These are phyloP conservation scores for Hericium erinaceus DNA, from an alignment of 768 basidiomycete species.

Conservation along the genomic window DNA sequence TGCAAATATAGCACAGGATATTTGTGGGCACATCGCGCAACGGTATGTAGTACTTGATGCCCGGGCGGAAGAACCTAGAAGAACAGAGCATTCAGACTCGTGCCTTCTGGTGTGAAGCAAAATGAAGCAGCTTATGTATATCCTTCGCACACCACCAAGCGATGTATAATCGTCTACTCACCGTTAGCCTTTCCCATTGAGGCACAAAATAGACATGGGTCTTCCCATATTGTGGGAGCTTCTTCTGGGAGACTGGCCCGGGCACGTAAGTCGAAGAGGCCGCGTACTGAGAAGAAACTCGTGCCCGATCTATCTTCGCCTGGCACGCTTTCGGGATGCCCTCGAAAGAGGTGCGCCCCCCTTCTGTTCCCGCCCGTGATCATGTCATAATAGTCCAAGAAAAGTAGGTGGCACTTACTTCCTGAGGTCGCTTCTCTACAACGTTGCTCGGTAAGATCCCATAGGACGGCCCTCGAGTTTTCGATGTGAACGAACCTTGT, in stretches of 20 bases:
- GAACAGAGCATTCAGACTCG: no score
- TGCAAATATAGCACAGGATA: no score
- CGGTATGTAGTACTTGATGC: not conserved
- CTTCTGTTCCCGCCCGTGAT: not conserved
- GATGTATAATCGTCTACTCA: no score
- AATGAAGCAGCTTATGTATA: no score
- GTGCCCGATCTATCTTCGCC: not conserved
- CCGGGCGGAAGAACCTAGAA: no score
- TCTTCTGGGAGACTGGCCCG: not conserved
- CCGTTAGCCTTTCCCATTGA: no score
- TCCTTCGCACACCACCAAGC: no score
- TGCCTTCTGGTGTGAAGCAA: no score
- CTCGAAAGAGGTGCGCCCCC: not conserved
- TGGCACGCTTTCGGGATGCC: not conserved
- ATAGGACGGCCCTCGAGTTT: not conserved
- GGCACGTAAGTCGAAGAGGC: not conserved
- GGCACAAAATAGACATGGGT: not conserved
- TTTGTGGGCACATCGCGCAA: not conserved
- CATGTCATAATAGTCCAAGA: not conserved
- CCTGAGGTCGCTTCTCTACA: not conserved
- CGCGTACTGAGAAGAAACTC: not conserved
- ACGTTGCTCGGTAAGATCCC: not conserved
- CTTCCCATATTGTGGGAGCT: constrained; percentile 1
- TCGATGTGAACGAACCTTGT: not conserved
- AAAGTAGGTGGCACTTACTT: not conserved